These are phyloP conservation scores for Eucalyptus cladocalyx DNA, from an alignment of 345 rosid species.

Conservation along the genomic window DNA sequence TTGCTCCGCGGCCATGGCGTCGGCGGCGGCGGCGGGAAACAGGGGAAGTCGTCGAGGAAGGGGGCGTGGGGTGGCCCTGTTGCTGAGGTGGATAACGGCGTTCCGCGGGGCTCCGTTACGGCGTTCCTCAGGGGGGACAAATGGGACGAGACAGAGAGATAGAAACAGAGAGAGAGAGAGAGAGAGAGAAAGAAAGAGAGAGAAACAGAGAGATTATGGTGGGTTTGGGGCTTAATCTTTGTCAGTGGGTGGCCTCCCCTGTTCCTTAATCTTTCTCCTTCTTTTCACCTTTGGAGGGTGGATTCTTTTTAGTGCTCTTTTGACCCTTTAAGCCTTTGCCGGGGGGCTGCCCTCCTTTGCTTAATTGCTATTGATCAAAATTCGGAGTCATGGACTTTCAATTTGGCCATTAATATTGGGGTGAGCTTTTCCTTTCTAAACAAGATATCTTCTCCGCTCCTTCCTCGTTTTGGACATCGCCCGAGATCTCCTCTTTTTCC, in stretches of 20 bases:
- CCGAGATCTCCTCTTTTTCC: neutral
- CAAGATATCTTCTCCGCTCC: neutral
- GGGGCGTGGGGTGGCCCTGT: neutral
- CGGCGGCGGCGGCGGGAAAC: conserved; percentile 1
- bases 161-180: neutral
- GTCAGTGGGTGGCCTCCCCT: neutral
- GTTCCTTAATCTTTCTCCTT: neutral
- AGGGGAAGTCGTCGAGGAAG: conserved; percentile 4
- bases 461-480: neutral
- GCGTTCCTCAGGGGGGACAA: neutral
- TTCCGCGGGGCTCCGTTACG: neutral
- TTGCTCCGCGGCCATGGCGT: conserved; percentile 43
- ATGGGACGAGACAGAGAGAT: neutral
- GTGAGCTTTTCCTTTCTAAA: neutral
- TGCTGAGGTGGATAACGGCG: neutral
- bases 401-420: neutral
- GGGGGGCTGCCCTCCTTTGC: neutral
- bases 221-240: neutral
- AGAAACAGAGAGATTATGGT: neutral
- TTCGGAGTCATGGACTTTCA: neutral
- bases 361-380: neutral
- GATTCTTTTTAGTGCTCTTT: neutral
- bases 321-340: neutral
- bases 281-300: neutral
- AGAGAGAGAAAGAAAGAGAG: neutral